Evolutionary conservation across 176 grass and related monocot species (phyloP).

Genomic region (Musa beccarii): DNA sequence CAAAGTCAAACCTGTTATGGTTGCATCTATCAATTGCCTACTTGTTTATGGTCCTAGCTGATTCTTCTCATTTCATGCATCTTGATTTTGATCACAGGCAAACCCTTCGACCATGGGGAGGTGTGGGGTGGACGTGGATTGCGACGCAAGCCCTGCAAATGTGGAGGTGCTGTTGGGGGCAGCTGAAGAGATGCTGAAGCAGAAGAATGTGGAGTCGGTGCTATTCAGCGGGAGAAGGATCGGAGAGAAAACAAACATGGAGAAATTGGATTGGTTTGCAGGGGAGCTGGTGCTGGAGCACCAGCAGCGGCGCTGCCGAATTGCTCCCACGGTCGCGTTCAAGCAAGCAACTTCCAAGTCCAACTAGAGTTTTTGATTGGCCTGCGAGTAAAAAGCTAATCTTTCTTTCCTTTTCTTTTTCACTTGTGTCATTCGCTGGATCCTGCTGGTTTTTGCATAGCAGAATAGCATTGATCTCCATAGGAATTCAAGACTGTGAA

Average conservation of each 20-base stretch:
- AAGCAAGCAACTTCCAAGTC: conserved; percentile 49
- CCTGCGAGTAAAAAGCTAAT: conserved; percentile 17
- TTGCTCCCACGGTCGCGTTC: conserved; percentile 90
- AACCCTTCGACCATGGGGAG: conserved; percentile 46
- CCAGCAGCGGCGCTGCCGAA: conserved; percentile 52
- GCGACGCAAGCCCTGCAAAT: conserved; percentile 46
- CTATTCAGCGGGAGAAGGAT: conserved; percentile 72
- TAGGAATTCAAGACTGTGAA: conserved; percentile 10
- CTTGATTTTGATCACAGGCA: conserved; percentile 28
- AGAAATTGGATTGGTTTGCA: conserved; percentile 80
- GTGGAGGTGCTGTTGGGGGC: conserved; percentile 45
- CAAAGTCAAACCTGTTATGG: too few species aligned
- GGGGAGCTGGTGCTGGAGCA: conserved; percentile 68
- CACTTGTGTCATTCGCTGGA: conserved; percentile 15
- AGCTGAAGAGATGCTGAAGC: conserved; percentile 84
- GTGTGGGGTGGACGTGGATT: conserved; percentile 43
- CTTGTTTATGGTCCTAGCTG: neutral
- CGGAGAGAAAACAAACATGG: conserved; percentile 72
- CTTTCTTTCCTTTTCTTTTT: conserved; percentile 4
- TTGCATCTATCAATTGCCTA: too few species aligned
- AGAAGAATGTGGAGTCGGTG: conserved; percentile 82
- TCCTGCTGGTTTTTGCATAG: conserved; percentile 76
- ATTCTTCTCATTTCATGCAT: neutral
- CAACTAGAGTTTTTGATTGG: conserved; percentile 4
- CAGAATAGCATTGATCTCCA: conserved; percentile 41